Evolutionary conservation across 768 basidiomycete genomes (phyloP).

Genomic region (Lepiota venenata): DNA sequence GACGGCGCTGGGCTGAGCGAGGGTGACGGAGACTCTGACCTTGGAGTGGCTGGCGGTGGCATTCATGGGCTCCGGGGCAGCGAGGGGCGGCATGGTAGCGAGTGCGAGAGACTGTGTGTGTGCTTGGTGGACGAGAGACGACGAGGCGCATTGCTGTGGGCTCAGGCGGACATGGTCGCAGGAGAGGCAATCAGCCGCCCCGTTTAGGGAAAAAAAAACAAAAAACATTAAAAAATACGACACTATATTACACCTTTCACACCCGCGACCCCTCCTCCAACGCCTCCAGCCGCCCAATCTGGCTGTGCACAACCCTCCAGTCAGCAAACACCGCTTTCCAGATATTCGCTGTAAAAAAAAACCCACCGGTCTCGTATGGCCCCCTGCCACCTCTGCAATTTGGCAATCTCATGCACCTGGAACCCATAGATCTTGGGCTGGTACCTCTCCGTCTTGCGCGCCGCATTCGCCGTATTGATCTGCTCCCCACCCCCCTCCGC

Average conservation of each 20-base stretch:
- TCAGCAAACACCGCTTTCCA: too few species aligned
- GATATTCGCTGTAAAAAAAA: too few species aligned
- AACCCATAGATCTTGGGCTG: conserved; percentile 96
- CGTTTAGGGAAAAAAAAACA: too few species aligned
- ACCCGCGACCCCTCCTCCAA: conserved; percentile 19
- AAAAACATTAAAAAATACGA: neutral
- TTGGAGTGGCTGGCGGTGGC: conserved; percentile 76
- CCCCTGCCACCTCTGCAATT: conserved; percentile 94
- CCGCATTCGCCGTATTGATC: conserved; percentile 76
- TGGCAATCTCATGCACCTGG: conserved; percentile 91
- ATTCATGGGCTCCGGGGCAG: conserved; percentile 68
- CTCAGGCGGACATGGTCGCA: too few species aligned
- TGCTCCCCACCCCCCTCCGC: conserved; percentile 60
- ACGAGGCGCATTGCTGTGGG: too few species aligned
- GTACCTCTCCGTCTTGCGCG: conserved; percentile 89
- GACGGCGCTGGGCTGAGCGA: conserved; percentile 58
- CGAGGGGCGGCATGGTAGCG: conserved; percentile 5
- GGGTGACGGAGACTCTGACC: conserved; percentile 61
- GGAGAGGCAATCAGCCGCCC: too few species aligned
- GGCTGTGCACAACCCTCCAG: conserved; percentile 29
- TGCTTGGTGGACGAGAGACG: too few species aligned
- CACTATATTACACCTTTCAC: too few species aligned
- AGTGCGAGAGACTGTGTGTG: too few species aligned
- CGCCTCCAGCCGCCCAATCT: conserved; percentile 48
- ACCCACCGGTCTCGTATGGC: conserved; percentile 81